Conservation (phyloP, 345 rosid genomes). For the Cardamine resedifolia region DNA sequence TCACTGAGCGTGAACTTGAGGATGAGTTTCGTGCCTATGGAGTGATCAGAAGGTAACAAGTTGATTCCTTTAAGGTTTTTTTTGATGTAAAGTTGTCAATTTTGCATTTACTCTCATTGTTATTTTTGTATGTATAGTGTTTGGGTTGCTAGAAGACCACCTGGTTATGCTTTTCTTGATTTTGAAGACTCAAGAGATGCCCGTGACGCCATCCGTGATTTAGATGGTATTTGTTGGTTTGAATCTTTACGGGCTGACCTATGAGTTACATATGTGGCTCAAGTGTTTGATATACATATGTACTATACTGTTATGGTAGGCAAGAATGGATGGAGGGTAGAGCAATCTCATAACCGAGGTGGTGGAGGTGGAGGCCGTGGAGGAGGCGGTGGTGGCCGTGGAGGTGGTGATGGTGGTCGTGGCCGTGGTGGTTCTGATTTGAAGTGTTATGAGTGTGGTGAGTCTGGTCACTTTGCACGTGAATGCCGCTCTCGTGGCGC, state of each 20-base stretch:
- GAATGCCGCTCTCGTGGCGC: slow-evolving; percentile 78
- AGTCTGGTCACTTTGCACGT: slow-evolving; percentile 94
- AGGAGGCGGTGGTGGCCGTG: slow-evolving; percentile 48
- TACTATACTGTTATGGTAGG: slow-evolving; percentile 44
- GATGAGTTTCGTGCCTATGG: slow-evolving; percentile 74
- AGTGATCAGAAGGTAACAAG: slow-evolving; percentile 57
- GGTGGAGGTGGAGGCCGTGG: slow-evolving; percentile 57
- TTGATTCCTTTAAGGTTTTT: neutral
- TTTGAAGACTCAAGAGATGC: slow-evolving; percentile 86
- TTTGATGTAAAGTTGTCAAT: neutral
- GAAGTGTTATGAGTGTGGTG: slow-evolving; percentile 93
- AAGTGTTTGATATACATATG: neutral
- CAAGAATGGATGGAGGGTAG: slow-evolving; percentile 92
- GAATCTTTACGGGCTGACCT: neutral
- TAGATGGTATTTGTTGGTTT: slow-evolving; percentile 69
- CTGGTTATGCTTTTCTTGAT: slow-evolving; percentile 85
- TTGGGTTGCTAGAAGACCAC: slow-evolving; percentile 93
- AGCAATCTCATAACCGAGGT: slow-evolving; percentile 80
- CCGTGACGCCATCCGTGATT: slow-evolving; percentile 72
- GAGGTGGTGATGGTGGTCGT: slow-evolving; percentile 56
- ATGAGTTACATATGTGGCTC: too few species aligned
- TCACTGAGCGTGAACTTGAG: slow-evolving; percentile 73
- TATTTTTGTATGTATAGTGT: slow-evolving; percentile 48
- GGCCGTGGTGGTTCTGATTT: slow-evolving; percentile 86
- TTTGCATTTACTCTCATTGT: neutral